Evolutionary conservation across 345 rosid genomes (phyloP), one percentile per base, ranked within the genome.

Genomic region (Crucihimalaya himalaica): DNA sequence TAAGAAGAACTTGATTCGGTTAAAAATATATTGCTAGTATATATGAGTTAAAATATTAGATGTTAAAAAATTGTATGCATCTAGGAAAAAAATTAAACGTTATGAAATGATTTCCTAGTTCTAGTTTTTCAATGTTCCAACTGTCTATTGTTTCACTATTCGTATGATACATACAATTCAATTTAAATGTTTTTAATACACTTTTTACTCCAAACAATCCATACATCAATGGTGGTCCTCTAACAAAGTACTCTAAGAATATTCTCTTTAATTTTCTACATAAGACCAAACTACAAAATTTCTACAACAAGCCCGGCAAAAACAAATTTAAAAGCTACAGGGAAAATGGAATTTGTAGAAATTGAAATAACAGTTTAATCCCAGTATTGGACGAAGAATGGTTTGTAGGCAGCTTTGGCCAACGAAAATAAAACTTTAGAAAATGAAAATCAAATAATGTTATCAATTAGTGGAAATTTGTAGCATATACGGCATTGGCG

Each of bases 221-320:
- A 74, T 58, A 59, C 68, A 68, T 62, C 47, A 62, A 32, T 32
- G 70, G 65, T 76, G 66, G 65, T 76, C 79, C 64, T 52, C 70
- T 69, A 69, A 60, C 73, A 20, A 20, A 60, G 57, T 61, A 75
- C 51, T 61, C 50, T 68, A 31, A 25, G 64, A 62, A 69, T 69
- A 76, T 62, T 47, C 74, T 76, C 65, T 53, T 63, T 61, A 51
- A 14, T 35, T 60, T 69, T 62, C 75, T 75, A 42, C 74, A 62
- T 67, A 68, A 60, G 69, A 60, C 79, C 57, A 68, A 21, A 40
- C 63, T 68, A 61, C 56, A 61, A 42, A 13, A 60, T 42, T 60
- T 60, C 68, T 68, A 75, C 79, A 75, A 75, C 57, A 61, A 68
- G 74, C 68, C 70, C 57, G 63, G 79, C 79, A 75, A 60, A 21